Evolutionary conservation across 1,284 basidiomycete genomes (phyloP), one percentile per base, ranked within the genome.

Genomic region (Singerocomus inundabilis): DNA sequence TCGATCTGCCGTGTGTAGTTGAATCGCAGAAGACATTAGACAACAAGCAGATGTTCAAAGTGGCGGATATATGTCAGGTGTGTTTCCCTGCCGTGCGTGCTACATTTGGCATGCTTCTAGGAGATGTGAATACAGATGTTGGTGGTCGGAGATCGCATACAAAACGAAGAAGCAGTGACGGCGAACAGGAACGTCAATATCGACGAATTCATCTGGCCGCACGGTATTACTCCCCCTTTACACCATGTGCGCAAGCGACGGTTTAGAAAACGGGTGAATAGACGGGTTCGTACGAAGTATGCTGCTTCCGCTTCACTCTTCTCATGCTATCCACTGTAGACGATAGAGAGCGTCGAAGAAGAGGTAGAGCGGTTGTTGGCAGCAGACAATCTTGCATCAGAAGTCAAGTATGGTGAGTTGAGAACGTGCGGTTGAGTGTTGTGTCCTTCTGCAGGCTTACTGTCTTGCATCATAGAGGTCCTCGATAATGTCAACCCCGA

Each of bases 21-120:
- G 97, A 99, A 68, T 84, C 93, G 21, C 95, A 99, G 71, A 99
- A 98, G 77, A 97, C 95, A 1, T 72, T 97, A 44, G 96, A 99
- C 71, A 93, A 88, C 67, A 92, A 94, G 66, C 91, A 95, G 63
- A 88, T 98, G 81, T 98, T 99, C 78, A 99, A 99, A 72, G 90
- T 97, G 1, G 94, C 94, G 29, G 97, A 99, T 66, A 98, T 99
- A 70, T 95, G 91, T 70, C 94, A 96, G 81, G 91, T 91, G 62
- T 53, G 59, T n/a, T 30, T 52, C 42, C 35, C 12, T 21, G 39
- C 55, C 25, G 6, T 44, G 39, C 13, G n/a, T 6, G 32, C 11
- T 33, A 25, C 16, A 33, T 45, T 45, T 38, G 48, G 28, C 32
- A 42, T 55, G 55, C 33, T 49, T 55, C 49, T 58, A 48, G 51